phyloP scores from a whole-genome alignment of 2,329 filamentous ascomycete species.

The Rosellinia necatrix region DNA sequence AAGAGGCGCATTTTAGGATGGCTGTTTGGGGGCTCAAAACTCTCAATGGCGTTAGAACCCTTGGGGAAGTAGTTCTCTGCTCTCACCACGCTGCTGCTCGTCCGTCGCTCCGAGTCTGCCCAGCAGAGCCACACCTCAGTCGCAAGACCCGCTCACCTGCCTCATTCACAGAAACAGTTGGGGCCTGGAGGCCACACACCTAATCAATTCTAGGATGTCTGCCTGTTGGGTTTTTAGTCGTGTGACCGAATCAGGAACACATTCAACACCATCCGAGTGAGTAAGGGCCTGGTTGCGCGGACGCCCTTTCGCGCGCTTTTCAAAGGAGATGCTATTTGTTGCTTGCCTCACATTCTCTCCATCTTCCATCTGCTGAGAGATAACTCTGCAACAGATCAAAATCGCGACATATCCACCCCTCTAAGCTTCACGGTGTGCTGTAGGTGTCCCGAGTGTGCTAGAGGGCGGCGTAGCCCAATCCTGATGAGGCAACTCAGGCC shows the following conservation, averaged over 20 bases:
- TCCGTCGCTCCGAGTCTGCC: too few species aligned
- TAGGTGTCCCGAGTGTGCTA: background rate
- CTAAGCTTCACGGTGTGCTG: too few species aligned
- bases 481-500: conserved; percentile 26
- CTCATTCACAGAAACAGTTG: background rate
- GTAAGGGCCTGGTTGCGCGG: background rate
- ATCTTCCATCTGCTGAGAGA: too few species aligned
- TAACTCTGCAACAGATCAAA: background rate
- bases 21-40: too few species aligned
- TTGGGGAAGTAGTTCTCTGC: too few species aligned
- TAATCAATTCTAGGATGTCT: conserved; percentile 14
- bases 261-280: conserved; percentile 2
- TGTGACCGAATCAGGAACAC: conserved; percentile 13
- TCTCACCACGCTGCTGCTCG: background rate
- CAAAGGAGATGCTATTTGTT: background rate
- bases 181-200: conserved; percentile 15
- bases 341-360: conserved; percentile 1
- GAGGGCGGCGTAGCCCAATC: conserved; percentile 22
- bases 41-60: too few species aligned
- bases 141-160: conserved; percentile 27
- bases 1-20: background rate
- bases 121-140: conserved; percentile 9
- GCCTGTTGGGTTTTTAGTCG: conserved; percentile 18
- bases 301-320: background rate
- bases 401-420: background rate